Evolutionary conservation across 176 grass and related monocot species (phyloP).

Genomic region (Rhipidocladum racemiflorum): DNA sequence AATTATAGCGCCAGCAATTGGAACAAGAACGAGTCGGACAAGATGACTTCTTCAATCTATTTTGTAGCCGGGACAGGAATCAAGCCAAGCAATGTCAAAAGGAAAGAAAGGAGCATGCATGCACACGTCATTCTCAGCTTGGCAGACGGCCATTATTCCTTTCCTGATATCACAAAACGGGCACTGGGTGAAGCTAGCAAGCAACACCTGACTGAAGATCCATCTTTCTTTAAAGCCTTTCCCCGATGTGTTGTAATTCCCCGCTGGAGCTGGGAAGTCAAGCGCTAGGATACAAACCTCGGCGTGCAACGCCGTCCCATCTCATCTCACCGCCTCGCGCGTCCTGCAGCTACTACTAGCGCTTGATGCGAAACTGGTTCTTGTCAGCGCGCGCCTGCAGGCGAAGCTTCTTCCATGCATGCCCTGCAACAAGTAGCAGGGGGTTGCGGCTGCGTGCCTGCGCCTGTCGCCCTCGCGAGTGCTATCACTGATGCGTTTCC

Average conservation of each 20-base stretch:
- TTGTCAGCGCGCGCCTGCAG: neutral
- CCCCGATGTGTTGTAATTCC: neutral
- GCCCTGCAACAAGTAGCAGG: neutral
- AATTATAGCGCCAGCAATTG: neutral
- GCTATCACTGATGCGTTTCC: neutral
- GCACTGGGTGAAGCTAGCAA: neutral
- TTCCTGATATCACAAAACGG: neutral
- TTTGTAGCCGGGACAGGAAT: neutral
- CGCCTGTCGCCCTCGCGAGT: neutral
- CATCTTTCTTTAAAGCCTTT: no score
- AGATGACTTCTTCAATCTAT: constrained; percentile 2
- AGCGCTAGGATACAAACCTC: neutral
- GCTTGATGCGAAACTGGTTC: constrained; percentile 21
- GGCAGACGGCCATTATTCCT: neutral
- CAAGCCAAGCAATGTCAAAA: neutral
- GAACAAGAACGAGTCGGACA: constrained; percentile 7
- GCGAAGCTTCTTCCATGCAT: constrained; percentile 30
- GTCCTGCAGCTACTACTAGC: neutral
- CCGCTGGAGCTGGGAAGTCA: neutral
- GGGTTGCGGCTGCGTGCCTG: neutral
- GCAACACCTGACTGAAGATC: neutral
- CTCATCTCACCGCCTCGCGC: neutral
- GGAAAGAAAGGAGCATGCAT: neutral
- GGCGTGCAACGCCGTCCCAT: neutral
- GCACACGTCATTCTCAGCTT: neutral